Base-by-base conservation (phyloP, 2,329 filamentous ascomycete species). In the Pezicula rhizophila region DNA sequence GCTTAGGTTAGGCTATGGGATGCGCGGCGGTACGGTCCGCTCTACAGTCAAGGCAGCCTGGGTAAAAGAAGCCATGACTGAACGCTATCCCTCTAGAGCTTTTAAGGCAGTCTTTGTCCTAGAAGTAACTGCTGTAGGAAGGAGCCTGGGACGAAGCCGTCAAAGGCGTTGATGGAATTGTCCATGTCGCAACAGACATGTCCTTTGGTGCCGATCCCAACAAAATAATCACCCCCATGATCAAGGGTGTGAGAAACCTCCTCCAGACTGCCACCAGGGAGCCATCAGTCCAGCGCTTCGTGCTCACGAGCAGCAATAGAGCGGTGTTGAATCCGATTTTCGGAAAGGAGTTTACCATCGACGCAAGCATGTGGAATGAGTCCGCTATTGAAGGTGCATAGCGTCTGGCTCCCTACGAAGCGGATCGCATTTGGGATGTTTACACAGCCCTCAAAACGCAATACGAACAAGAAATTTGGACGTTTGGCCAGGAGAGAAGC, bases 11-110 rank as follows among this genome's bases (percentile, higher is more conserved):
- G 72, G 72, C 6, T 75, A 70, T 52, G 64, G 62, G 3, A 73
- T 77, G 14, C 69, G 71, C 12, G 73, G 71, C 12, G 73, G 72
- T 1, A 72, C 70, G 2, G 67, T 68, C 12, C 70, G 73, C 1
- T 55, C 64, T 41, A 25, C 51, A 0, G 53, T 59, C 2, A 71
- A 68, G 51, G 61, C 57, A 26, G 46, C 60, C 0, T 70, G 68
- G 65, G 39, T 68, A 6, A 46, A 37, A 1, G 46, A 37, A 2
- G 20, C 59, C 0, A 66, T 67, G 14, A 63, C 64, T 6, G 56
- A 64, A 17, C 57, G 62, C n/a, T 64, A 68, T 46, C 67, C 65
- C 1, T 26, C 49, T 1, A 68, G 62, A 12, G 57, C 54, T 0
- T 68, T 73, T 17, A 64, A 69, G 38, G 38, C 70, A 0, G 52